These are phyloP conservation scores for Barnettozyma pratensis DNA, from an alignment of 805 yeast species.

Conservation along the genomic window DNA sequence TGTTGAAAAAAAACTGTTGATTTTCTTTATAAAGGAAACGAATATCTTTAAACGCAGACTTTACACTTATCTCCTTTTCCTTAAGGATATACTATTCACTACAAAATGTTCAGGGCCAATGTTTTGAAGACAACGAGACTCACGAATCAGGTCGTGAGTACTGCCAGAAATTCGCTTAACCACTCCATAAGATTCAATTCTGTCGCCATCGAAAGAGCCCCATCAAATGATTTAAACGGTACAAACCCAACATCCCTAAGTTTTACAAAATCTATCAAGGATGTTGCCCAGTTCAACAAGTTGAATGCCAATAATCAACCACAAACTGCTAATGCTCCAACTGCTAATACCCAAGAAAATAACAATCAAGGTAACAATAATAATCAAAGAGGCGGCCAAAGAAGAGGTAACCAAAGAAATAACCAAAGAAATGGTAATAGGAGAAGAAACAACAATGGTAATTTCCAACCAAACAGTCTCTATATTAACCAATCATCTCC, in stretches of 20 bases:
- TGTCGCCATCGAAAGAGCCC: slow-evolving; percentile 29
- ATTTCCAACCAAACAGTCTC: slow-evolving; percentile 21
- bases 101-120: slow-evolving; percentile 22
- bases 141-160: slow-evolving; percentile 34
- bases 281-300: slow-evolving; percentile 24
- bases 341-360: background rate
- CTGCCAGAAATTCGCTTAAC: slow-evolving; percentile 33
- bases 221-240: slow-evolving; percentile 15
- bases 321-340: too few relatives aligned
- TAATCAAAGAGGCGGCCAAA: background rate
- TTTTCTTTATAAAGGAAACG: background rate
- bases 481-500: slow-evolving; percentile 31
- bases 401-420: background rate
- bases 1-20: background rate
- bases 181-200: slow-evolving; percentile 34
- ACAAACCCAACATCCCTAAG: slow-evolving; percentile 17
- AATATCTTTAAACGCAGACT: background rate
- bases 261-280: slow-evolving; percentile 25
- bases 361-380: slow-evolving; percentile 1
- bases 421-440: background rate
- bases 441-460: slow-evolving; percentile 4
- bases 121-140: slow-evolving; percentile 31
- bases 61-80: background rate
- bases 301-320: background rate
- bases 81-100: background rate